Base-by-base conservation (phyloP, 495 filamentous ascomycete genomes). In the Choiromyces venosus region DNA sequence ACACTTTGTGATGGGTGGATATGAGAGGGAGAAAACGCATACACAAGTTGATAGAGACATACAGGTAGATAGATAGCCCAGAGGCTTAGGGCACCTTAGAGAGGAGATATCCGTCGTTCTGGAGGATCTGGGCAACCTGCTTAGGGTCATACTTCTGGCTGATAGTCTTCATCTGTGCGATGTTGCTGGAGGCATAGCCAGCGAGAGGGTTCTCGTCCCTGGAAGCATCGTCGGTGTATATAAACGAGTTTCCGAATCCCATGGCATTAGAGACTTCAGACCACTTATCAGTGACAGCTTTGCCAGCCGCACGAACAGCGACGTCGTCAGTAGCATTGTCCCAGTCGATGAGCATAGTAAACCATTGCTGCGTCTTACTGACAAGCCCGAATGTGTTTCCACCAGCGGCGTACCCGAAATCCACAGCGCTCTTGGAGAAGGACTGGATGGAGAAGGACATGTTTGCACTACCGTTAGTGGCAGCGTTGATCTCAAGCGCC, bases 61-160 rank as follows among this genome's bases (percentile, higher is more conserved):
- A 33, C 25, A 16, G 52, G 3, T 64, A 35, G 19, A 8, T 64
- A 35, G 19, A 66, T 5, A n/a, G 33, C 52, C n/a, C 19, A 42
- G 37, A 42, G 29, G 21, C 46, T 71, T 36, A 64, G 37, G 25
- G 69, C 37, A 39, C 37, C 25, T 38, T 69, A 19, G 44, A 73
- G n/a, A 61, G 37, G 37, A 46, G 37, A 70, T 61, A 71, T 33
- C 70, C 70, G 19, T 40, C 56, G n/a, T 37, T 67, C 37, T 66
- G 83, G 44, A 86, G 68, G 65, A 76, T 83, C 70, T 84, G 81
- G 46, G 83, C 83, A 40, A 84, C 74, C 9, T 79, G 76, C 33
- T 40, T 25, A 0, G 84, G 83, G 76, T 87, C 85, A 44, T 83
- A 86, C 75, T 83, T 84, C 39, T 77, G 73, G n/a, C 83, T 82